Conservation (phyloP, 2,329 filamentous ascomycete species). For the Cadophora malorum region DNA sequence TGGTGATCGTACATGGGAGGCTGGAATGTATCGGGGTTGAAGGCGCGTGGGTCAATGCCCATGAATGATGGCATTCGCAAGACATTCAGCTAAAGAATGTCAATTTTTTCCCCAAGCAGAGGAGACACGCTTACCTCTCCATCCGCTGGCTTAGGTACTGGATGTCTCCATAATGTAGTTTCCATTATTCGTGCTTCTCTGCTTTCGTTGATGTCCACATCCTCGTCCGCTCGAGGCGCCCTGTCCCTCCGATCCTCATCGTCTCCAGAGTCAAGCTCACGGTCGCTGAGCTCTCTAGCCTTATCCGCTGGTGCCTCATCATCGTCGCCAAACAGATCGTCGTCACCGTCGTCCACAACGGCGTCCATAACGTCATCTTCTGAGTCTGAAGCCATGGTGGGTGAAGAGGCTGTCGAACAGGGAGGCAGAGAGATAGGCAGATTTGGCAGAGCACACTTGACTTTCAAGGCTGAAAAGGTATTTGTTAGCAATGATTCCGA, state of each 20-base stretch:
- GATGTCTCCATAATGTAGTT: constrained; percentile 70
- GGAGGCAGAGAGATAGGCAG: too few species aligned
- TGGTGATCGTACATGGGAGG: constrained; percentile 66
- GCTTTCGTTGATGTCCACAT: constrained; percentile 50
- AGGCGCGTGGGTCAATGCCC: constrained; percentile 70
- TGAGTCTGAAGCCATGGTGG: constrained; percentile 36
- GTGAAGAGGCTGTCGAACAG: background rate
- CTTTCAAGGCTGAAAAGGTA: background rate
- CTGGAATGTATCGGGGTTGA: constrained; percentile 69
- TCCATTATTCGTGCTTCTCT: constrained; percentile 63
- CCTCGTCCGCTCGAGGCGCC: constrained; percentile 48
- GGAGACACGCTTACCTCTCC: constrained; percentile 60
- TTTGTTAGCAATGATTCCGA: background rate
- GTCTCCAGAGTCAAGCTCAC: constrained; percentile 67
- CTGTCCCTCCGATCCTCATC: constrained; percentile 70
- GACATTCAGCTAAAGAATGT: constrained; percentile 63
- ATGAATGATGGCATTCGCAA: constrained; percentile 77
- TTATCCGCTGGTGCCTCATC: constrained; percentile 46
- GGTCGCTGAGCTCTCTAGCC: constrained; percentile 58
- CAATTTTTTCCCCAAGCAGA: constrained; percentile 25
- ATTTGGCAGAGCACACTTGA: background rate
- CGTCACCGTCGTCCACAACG: constrained; percentile 56
- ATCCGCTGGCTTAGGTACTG: constrained; percentile 73
- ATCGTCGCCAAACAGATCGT: constrained; percentile 68
- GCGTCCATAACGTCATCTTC: constrained; percentile 46